Evolutionary conservation across 176 grass and related monocot species (phyloP), one percentile per base, ranked within the genome.

Genomic region (Triticum timopheevii): DNA sequence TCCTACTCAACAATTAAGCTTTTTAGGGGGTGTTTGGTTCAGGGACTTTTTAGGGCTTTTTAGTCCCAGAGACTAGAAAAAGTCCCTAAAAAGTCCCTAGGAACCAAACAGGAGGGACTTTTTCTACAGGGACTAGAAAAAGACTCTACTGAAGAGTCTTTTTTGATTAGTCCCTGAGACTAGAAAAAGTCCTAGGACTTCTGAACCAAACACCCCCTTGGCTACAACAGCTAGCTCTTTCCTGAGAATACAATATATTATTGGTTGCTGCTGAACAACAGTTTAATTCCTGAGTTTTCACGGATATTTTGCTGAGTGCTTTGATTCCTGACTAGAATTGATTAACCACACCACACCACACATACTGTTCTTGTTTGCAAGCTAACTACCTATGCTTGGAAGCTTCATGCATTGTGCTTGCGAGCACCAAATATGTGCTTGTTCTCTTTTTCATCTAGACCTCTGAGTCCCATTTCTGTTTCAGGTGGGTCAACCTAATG

Each of bases 401-500:
- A 54, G 16, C 50, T 54, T 2, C 0, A 0, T 7, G 16, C 5
- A 7, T 54, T 19, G 19, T 54, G 50, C 50, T 52, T 52, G 49
- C 1, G 49, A 58, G 54, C 17, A 22, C 54, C 54, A 8, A 58
- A 20, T 69, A 61, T 61, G 20, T 82, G 73, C 6, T 16, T 73
- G 25, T 9, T n/a, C 35, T 79, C 45, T 73, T 58, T 82, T 17
- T 38, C 65, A 70, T 17, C 54, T 71, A 68, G 4, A 77, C 17
- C 19, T 69, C 73, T 52, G 38, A 5, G 17, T 66, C 81, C 35
- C 63, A 33, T 35, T 82, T 66, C 58, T 69, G 61, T 88, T 88
- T 2, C 28, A 93, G 95, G 91, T 40, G 39, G 77, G 52, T 79
- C 80, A 24, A 64, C 69, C 24, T 75, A 79, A 90, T 86, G 87